Evolutionary conservation across 1,284 basidiomycete genomes (phyloP), one percentile per base, ranked within the genome.

Genomic region (Amylostereum areolatum): DNA sequence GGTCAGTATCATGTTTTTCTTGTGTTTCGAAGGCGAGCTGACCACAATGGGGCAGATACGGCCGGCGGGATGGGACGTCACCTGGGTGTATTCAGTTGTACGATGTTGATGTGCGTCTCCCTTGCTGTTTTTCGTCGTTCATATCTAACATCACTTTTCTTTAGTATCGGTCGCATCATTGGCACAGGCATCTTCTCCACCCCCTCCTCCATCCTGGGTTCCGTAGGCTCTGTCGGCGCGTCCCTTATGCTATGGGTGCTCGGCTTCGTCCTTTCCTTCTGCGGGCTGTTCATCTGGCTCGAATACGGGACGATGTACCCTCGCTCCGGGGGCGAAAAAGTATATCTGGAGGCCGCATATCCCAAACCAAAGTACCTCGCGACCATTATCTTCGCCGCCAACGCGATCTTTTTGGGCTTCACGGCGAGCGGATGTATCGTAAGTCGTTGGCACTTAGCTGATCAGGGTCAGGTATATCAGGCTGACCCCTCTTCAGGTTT

Each of bases 281-380:
- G 73, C 48, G 86, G 84, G 10, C 83, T 78, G n/a, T 73, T 74
- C 3, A 86, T 90, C 7, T 90, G 83, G 56, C 71, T 88, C 7
- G 86, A 88, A 57, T 73, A 85, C 18, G 87, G 86, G 32, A 85
- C 83, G 12, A 82, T 77, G 12, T 67, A 86, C 4, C 86, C 85
- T 3, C 70, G 78, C 3, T 87, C 74, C 50, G 87, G 87, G 2
- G 87, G 82, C 12, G 87, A 89, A 68, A 87, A 87, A 67, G 84
- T 82, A 49, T 90, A 89, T 57, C 66, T 89, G 32, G 85, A 89
- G 52, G 85, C 74, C 58, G 77, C 87, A 29, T 89, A 78, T 62
- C 71, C 77, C 39, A 69, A 69, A 12, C 87, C 87, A 5, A 74
- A 70, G 50, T 84, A 80, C 56, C 64, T 89, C 49, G 70, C 69